These are phyloP conservation scores for Petunia secreta DNA, from an alignment of 257 asterid species.

Conservation along the genomic window DNA sequence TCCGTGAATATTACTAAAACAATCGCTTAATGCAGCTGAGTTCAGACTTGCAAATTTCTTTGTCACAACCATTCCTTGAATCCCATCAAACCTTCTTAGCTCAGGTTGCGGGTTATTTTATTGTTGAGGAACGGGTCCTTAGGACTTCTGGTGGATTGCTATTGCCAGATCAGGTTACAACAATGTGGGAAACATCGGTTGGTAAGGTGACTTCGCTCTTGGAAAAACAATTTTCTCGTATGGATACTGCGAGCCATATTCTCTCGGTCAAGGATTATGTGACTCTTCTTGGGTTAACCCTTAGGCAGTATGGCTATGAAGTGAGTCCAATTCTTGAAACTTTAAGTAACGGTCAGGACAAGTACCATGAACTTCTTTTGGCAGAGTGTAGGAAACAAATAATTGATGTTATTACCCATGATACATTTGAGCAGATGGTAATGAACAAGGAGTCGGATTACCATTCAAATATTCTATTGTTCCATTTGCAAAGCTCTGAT, in stretches of 20 bases:
- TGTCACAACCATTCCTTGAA: conserved; percentile 64
- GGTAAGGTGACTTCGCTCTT: conserved; percentile 50
- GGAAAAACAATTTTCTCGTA: conserved; percentile 70
- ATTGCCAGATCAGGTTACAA: conserved; percentile 67
- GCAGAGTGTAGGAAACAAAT: too few relatives aligned
- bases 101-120: conserved; percentile 81
- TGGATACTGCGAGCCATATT: conserved; percentile 80
- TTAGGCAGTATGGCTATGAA: conserved; percentile 80
- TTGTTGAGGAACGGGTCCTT: conserved; percentile 83
- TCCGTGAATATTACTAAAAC: conserved; percentile 76
- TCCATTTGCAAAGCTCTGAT: conserved; percentile 84
- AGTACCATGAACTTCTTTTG: conserved; percentile 46
- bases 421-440: conserved; percentile 56
- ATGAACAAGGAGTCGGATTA: conserved; percentile 87
- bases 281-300: conserved; percentile 85
- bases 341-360: conserved; percentile 70
- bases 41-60: conserved; percentile 78
- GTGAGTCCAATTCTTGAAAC: conserved; percentile 71
- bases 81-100: conserved; percentile 40
- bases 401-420: too few relatives aligned
- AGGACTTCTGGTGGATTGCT: conserved; percentile 84
- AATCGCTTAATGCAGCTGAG: conserved; percentile 74
- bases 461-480: conserved; percentile 76
- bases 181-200: conserved; percentile 60
- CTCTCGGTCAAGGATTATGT: conserved; percentile 87